Conservation (phyloP, 306 rosid species). For the Prinsepia uniflora region DNA sequence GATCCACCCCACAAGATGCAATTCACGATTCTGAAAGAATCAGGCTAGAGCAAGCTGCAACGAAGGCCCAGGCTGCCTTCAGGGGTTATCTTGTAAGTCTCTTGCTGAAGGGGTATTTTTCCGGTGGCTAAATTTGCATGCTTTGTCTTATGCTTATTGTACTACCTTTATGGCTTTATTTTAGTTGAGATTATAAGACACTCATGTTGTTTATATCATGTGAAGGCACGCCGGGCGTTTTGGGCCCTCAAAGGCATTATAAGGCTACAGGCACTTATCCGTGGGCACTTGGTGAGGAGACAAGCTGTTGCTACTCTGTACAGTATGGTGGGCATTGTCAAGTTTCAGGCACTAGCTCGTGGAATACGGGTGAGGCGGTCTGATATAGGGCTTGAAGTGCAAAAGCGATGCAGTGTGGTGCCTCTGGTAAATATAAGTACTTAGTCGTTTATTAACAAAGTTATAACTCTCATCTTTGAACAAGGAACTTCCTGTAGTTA, state of each 20-base stretch:
- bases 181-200: slow-evolving; percentile 19
- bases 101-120: slow-evolving; percentile 1
- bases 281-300: slow-evolving; percentile 97
- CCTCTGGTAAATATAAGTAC: slow-evolving; percentile 41
- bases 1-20: slow-evolving; percentile 44
- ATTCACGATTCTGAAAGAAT: slow-evolving; percentile 58
- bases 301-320: slow-evolving; percentile 87
- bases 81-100: slow-evolving; percentile 87
- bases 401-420: slow-evolving; percentile 37
- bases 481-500: neutral
- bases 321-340: slow-evolving; percentile 83
- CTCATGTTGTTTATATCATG: slow-evolving; percentile 26
- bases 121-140: neutral
- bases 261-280: slow-evolving; percentile 98
- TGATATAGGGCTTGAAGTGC: slow-evolving; percentile 63
- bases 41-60: slow-evolving; percentile 82
- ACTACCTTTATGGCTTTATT: neutral
- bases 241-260: slow-evolving; percentile 96
- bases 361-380: slow-evolving; percentile 68
- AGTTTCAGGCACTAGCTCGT: slow-evolving; percentile 77
- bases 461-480: neutral
- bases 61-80: slow-evolving; percentile 91
- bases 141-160: neutral
- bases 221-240: slow-evolving; percentile 98
- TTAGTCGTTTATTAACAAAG: neutral